Evolutionary conservation across 1,284 basidiomycete species (phyloP).

Genomic region (Pyrrhoderma lamaoense): DNA sequence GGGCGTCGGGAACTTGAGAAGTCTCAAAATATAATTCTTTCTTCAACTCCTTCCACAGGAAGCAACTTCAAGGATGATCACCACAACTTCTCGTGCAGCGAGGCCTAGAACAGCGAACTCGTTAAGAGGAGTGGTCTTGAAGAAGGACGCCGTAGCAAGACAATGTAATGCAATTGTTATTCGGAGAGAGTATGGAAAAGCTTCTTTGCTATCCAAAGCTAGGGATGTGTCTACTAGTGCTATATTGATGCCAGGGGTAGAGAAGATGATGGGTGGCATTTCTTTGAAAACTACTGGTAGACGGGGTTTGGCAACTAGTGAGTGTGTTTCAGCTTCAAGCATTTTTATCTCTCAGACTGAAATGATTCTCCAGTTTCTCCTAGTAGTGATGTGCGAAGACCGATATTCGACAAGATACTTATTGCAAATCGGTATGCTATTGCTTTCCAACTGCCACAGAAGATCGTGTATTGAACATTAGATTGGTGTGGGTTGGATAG

Average conservation of each 20-base stretch:
- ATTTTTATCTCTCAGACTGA: background rate
- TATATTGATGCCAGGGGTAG: background rate
- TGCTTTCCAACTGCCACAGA: background rate
- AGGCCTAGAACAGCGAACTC: background rate
- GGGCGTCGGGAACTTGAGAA: no score
- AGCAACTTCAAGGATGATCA: background rate
- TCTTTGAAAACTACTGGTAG: background rate
- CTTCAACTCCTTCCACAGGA: background rate
- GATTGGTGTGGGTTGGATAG: conserved; percentile 35
- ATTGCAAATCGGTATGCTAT: conserved; percentile 67
- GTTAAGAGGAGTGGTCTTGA: background rate
- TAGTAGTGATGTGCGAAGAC: background rate
- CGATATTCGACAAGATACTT: conserved; percentile 30
- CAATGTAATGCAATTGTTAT: no score
- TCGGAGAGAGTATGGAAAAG: background rate
- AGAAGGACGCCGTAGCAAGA: background rate
- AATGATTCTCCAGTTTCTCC: no score
- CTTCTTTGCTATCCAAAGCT: background rate
- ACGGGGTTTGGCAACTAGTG: conserved; percentile 4
- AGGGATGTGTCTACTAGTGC: conserved; percentile 5
- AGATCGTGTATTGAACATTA: no score
- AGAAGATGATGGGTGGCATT: background rate
- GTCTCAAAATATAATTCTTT: background rate
- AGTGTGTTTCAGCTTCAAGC: background rate
- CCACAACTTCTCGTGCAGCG: conserved; percentile 6